Conservation (phyloP, 148 eudicot species). For the Diospyros lotus region DNA sequence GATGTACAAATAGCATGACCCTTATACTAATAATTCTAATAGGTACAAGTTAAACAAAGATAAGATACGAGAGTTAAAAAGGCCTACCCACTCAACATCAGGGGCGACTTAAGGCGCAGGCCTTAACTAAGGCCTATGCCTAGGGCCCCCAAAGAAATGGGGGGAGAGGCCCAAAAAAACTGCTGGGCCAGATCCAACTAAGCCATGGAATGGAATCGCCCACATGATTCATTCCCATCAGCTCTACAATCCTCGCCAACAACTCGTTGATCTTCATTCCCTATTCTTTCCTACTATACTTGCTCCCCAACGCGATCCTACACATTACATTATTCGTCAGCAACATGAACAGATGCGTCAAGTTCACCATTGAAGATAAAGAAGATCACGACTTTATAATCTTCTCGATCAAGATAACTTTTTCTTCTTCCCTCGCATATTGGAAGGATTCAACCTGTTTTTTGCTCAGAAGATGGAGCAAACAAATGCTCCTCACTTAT, state of each 20-base stretch:
- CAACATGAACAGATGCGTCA: background rate
- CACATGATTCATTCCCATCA: background rate
- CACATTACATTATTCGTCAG: background rate
- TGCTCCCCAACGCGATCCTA: background rate
- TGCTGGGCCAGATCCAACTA: background rate
- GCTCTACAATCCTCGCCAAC: background rate
- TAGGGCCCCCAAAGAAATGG: too few species aligned
- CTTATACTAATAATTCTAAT: too few species aligned
- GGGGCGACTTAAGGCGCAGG: too few species aligned
- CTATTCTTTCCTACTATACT: background rate
- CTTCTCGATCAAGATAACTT: background rate
- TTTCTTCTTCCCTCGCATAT: background rate
- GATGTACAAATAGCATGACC: too few species aligned
- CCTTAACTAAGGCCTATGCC: too few species aligned
- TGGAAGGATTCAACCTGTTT: background rate
- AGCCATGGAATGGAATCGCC: constrained; percentile 3
- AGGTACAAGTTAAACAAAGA: too few species aligned
- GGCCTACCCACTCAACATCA: too few species aligned
- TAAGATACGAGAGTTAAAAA: too few species aligned
- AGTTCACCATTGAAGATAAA: background rate
- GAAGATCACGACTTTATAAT: background rate
- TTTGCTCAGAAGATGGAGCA: background rate
- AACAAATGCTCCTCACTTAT: background rate
- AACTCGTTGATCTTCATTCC: background rate
- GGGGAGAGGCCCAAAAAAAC: too few species aligned